Base-by-base conservation (phyloP, 2,329 filamentous ascomycete species). In the Ophiostoma perfectum region DNA sequence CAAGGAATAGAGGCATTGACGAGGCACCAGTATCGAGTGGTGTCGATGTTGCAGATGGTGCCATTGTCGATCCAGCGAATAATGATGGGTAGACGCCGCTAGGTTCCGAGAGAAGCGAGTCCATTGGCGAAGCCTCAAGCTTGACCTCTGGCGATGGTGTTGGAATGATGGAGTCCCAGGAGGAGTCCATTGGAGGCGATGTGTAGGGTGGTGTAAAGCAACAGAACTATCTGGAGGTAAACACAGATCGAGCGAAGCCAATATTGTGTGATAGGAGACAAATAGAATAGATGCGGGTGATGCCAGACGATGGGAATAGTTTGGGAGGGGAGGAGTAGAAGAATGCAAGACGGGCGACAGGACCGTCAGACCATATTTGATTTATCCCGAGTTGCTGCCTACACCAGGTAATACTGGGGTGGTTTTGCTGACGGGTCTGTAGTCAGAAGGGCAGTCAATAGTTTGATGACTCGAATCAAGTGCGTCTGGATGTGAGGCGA, bases 51-150 rank as follows among this genome's bases (percentile, higher is more conserved):
- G 69, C 73, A 74, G 74, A 86, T 85, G 42, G 86, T 79, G 2
- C 83, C 81, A 12, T 82, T 76, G 74, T 81, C 82, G 71, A 78
- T 76, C 70, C 84, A 81, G 66, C 39, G 52, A 69, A 70, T 3
- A 68, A 42, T 8, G 71, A 80, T 79, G 69, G 52, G 36, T 64
- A 70, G 16, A 42, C 36, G 9, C 67, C 63, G 45, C 18, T 64
- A 2, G 83, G 81, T 0, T 80, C 77, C 2, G 84, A 85, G 49
- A 85, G 75, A 62, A 84, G 79, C 5, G 83, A 85, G 75, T 86
- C 84, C 75, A 81, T 77, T 2, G 83, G 83, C 55, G 83, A 86
- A 69, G 78, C 74, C 76, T 86, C 83, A 72, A 84, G 80, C 76
- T 86, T 85, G 76, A 82, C 75, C 70, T 78, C 74, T 49, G 82